These are phyloP conservation scores for Luffa acutangula DNA, from an alignment of 306 rosid species.

Conservation along the genomic window DNA sequence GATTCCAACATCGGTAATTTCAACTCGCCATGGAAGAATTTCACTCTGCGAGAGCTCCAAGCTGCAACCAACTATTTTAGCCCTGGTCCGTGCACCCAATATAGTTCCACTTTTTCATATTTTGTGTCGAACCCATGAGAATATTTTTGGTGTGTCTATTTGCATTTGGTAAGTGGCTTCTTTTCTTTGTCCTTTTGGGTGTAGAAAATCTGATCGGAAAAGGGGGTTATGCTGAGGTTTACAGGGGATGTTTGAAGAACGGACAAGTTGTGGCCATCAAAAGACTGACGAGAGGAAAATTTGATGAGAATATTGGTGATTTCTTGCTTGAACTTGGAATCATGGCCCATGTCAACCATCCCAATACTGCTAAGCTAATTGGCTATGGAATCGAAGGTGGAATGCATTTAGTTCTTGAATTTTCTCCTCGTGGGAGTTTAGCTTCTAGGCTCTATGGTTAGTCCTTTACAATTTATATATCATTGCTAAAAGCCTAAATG, in stretches of 20 bases:
- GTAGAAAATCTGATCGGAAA: slow-evolving; percentile 85
- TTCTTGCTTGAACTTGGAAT: slow-evolving; percentile 86
- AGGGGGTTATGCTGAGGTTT: slow-evolving; percentile 95
- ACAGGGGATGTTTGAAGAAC: slow-evolving; percentile 69
- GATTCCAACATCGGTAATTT: slow-evolving; percentile 31
- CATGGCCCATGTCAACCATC: slow-evolving; percentile 85
- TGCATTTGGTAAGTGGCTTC: neutral
- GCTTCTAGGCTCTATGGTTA: slow-evolving; percentile 78
- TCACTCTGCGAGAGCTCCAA: slow-evolving; percentile 54
- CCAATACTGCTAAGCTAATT: slow-evolving; percentile 73
- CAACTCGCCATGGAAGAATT: slow-evolving; percentile 75
- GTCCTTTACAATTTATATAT: neutral
- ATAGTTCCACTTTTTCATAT: neutral
- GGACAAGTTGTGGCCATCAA: slow-evolving; percentile 70
- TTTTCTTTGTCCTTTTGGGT: slow-evolving; percentile 16
- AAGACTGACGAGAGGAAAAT: slow-evolving; percentile 54
- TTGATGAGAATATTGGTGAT: slow-evolving; percentile 64
- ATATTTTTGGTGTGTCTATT: neutral
- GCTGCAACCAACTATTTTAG: slow-evolving; percentile 60
- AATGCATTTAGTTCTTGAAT: slow-evolving; percentile 76
- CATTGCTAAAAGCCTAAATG: neutral
- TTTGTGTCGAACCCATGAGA: neutral
- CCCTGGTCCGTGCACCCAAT: slow-evolving; percentile 34
- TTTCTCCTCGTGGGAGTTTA: slow-evolving; percentile 80
- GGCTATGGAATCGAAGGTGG: slow-evolving; percentile 97